A percentile compares a stretch with the other conserved stretches of the same genome.
These are phyloP conservation scores for Aspergillus mulundensis DNA, from an alignment of 495 filamentous ascomycete species.

Conservation along the genomic window DNA sequence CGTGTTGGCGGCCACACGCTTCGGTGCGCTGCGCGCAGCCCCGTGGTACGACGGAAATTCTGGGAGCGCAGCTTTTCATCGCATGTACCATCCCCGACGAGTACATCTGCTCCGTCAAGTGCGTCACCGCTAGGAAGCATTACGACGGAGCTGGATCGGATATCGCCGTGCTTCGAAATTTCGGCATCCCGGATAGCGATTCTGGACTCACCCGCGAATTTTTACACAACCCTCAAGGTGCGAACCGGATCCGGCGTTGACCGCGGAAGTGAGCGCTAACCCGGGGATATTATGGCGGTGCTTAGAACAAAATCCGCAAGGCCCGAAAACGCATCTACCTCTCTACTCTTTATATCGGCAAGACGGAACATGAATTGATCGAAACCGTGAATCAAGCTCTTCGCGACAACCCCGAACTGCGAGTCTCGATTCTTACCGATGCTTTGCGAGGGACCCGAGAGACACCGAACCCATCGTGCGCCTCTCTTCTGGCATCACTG, in stretches of 20 bases:
- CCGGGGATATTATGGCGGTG: background rate
- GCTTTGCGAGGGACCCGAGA: slow-evolving; percentile 88
- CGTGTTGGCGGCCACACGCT: slow-evolving; percentile 39
- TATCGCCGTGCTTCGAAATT: slow-evolving; percentile 86
- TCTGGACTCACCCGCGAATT: slow-evolving; percentile 71
- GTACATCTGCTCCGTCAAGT: slow-evolving; percentile 25
- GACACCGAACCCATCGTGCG: slow-evolving; percentile 80
- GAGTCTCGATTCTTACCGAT: slow-evolving; percentile 90
- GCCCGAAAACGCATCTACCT: slow-evolving; percentile 81
- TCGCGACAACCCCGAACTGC: slow-evolving; percentile 70
- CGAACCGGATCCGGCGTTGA: background rate
- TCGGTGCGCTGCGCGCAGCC: slow-evolving; percentile 32
- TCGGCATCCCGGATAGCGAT: slow-evolving; percentile 76
- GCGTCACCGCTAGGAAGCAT: slow-evolving; percentile 51
- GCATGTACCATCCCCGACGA: slow-evolving; percentile 23
- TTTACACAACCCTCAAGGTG: slow-evolving; percentile 88
- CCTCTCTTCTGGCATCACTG: slow-evolving; percentile 80
- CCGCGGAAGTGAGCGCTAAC: slow-evolving; percentile 13
- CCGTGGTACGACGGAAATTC: slow-evolving; percentile 28
- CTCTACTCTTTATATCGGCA: slow-evolving; percentile 93
- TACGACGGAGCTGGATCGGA: slow-evolving; percentile 75
- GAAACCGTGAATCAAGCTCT: slow-evolving; percentile 73
- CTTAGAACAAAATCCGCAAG: slow-evolving; percentile 70
- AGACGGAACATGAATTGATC: slow-evolving; percentile 87
- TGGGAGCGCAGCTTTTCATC: slow-evolving; percentile 41